Evolutionary conservation across 768 basidiomycete genomes (phyloP).

Genomic region (Crepidotus variabilis): DNA sequence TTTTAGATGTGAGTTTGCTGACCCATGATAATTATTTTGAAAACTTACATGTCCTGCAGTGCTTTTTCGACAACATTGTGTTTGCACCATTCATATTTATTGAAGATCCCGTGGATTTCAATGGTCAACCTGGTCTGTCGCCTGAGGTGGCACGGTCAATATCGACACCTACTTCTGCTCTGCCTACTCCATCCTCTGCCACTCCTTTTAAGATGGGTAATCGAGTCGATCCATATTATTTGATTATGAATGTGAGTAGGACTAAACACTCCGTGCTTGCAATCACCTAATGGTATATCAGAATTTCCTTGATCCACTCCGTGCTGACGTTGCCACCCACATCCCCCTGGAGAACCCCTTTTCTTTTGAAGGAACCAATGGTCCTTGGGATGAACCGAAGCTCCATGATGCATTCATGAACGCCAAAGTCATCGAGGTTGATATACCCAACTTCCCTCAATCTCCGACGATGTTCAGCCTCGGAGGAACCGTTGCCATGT

Average conservation of each 20-base stretch:
- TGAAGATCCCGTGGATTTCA: constrained; percentile 80
- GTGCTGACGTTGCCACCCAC: constrained; percentile 56
- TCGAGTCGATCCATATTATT: constrained; percentile 89
- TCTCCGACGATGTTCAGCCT: constrained; percentile 31
- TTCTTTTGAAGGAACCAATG: constrained; percentile 59
- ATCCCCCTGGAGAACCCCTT: constrained; percentile 65
- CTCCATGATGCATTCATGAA: constrained; percentile 62
- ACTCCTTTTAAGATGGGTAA: constrained; percentile 47
- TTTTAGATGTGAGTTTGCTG: constrained; percentile 71
- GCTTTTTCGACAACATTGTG: constrained; percentile 94
- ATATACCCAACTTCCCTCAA: constrained; percentile 35
- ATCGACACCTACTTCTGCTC: constrained; percentile 23
- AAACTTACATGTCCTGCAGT: constrained; percentile 41
- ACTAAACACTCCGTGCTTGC: not conserved
- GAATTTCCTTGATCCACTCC: constrained; percentile 67
- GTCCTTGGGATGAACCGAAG: constrained; percentile 65
- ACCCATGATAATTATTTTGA: not conserved
- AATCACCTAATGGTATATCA: constrained; percentile 19
- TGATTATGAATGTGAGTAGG: constrained; percentile 73
- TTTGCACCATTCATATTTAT: constrained; percentile 97
- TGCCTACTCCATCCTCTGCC: constrained; percentile 15
- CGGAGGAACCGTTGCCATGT: constrained; percentile 13
- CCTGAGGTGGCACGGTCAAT: constrained; percentile 40
- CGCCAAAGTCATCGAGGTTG: constrained; percentile 56
- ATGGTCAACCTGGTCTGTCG: constrained; percentile 46